phyloP scores from a whole-genome alignment of 768 basidiomycete species.

The Naematelia aurantialba region DNA sequence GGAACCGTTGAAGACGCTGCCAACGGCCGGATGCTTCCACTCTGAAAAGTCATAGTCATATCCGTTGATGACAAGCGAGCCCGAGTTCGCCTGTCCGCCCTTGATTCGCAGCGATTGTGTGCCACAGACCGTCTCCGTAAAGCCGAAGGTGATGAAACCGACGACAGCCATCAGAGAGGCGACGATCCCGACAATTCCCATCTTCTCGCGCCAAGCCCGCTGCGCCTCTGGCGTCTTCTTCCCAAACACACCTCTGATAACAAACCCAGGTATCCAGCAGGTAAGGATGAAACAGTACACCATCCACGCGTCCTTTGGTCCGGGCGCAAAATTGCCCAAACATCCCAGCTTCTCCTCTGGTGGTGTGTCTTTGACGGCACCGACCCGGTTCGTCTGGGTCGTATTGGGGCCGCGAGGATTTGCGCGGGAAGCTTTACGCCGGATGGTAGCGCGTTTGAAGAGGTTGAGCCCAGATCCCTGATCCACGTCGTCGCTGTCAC shows the following conservation, averaged over 20 bases:
- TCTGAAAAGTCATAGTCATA: constrained; percentile 84
- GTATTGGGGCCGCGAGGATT: constrained; percentile 52
- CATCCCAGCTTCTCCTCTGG: constrained; percentile 40
- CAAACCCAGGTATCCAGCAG: constrained; percentile 67
- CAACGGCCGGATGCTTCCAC: constrained; percentile 72
- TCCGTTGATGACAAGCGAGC: constrained; percentile 89
- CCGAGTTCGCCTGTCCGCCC: constrained; percentile 68
- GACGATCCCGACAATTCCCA: constrained; percentile 82
- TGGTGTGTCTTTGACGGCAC: constrained; percentile 22
- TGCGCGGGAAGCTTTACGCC: constrained; percentile 59
- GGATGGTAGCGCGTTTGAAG: constrained; percentile 79
- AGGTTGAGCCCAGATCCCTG: constrained; percentile 88
- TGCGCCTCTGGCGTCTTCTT: constrained; percentile 87
- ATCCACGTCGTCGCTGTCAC: constrained; percentile 72
- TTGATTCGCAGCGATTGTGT: constrained; percentile 77
- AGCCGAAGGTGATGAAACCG: constrained; percentile 97
- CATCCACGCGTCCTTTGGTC: constrained; percentile 93
- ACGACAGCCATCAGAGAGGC: constrained; percentile 81
- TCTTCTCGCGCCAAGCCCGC: constrained; percentile 97
- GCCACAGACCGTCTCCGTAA: constrained; percentile 90
- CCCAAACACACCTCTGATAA: constrained; percentile 72
- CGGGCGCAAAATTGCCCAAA: constrained; percentile 71
- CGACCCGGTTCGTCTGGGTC: constrained; percentile 52
- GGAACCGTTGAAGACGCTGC: constrained; percentile 66
- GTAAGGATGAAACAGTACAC: constrained; percentile 86